Conservation (phyloP, 805 yeast species). For the Kuraishia hungarica region DNA sequence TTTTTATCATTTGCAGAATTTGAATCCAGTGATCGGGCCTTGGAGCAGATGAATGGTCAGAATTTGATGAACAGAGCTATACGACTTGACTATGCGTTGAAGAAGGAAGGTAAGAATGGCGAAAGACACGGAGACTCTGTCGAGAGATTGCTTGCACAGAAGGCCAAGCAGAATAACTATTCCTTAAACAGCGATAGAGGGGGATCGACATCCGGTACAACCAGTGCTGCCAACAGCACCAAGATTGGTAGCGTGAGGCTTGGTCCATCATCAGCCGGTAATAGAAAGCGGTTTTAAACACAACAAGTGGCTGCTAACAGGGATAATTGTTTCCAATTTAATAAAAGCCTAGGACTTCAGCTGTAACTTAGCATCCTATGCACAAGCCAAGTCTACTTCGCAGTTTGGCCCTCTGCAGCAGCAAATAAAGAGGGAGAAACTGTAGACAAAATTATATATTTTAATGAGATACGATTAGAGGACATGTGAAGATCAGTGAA, state of each 20-base stretch:
- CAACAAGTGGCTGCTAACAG: too few relatives aligned
- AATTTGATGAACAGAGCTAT: slow-evolving; percentile 60
- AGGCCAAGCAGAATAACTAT: slow-evolving; percentile 39
- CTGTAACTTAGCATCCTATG: too few relatives aligned
- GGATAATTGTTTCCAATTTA: too few relatives aligned
- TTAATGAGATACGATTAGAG: background rate
- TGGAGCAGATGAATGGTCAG: slow-evolving; percentile 59
- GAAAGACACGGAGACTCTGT: slow-evolving; percentile 72
- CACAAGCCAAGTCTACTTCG: too few relatives aligned
- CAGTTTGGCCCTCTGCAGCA: background rate
- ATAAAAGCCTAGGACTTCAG: too few relatives aligned
- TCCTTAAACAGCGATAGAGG: background rate
- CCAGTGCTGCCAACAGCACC: background rate
- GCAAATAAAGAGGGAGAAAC: background rate
- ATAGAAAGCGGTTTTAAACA: too few relatives aligned
- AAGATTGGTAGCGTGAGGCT: background rate
- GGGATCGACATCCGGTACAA: background rate
- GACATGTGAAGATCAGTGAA: background rate
- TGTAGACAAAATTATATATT: background rate
- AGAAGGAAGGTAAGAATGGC: slow-evolving; percentile 40
- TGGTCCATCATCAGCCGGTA: background rate
- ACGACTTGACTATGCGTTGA: slow-evolving; percentile 61
- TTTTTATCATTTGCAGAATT: slow-evolving; percentile 58
- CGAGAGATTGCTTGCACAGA: slow-evolving; percentile 63
- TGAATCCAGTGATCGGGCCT: slow-evolving; percentile 63